phyloP scores from a whole-genome alignment of 2,329 filamentous ascomycete species.

The Apiospora saccharicola region DNA sequence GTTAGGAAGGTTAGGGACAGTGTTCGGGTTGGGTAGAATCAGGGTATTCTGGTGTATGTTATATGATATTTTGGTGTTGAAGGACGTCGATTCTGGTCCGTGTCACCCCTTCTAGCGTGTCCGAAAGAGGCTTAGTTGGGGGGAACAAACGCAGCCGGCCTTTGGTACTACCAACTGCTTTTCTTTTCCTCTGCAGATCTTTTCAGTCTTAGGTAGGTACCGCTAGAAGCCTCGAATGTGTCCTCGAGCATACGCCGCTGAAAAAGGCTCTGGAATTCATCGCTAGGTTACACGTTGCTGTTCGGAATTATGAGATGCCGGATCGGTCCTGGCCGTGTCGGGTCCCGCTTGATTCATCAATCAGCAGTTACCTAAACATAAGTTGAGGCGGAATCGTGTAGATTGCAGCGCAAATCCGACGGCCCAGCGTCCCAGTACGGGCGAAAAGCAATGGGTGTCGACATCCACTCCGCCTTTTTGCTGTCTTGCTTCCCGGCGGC shows the following conservation, averaged over 20 bases:
- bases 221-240: not conserved
- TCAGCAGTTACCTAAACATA: not conserved
- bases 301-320: not conserved
- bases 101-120: no score
- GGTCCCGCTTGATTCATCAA: not conserved
- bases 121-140: no score
- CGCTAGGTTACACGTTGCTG: not conserved
- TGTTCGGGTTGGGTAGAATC: no score
- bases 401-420: not conserved
- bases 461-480: not conserved
- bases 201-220: not conserved
- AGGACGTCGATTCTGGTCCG: no score
- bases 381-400: not conserved
- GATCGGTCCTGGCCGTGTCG: not conserved
- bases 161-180: constrained; percentile 2
- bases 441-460: not conserved
- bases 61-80: no score
- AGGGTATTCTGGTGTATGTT: no score
- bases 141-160: no score
- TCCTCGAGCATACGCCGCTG: not conserved
- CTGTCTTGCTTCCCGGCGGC: constrained; percentile 9
- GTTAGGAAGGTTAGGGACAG: no score
- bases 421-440: not conserved
- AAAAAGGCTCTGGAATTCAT: not conserved
- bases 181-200: not conserved